Percentiles rank a stretch among this genome's conserved stretches.
Conservation (phyloP, 768 basidiomycete genomes). For the Pseudohyphozyma bogoriensis region DNA sequence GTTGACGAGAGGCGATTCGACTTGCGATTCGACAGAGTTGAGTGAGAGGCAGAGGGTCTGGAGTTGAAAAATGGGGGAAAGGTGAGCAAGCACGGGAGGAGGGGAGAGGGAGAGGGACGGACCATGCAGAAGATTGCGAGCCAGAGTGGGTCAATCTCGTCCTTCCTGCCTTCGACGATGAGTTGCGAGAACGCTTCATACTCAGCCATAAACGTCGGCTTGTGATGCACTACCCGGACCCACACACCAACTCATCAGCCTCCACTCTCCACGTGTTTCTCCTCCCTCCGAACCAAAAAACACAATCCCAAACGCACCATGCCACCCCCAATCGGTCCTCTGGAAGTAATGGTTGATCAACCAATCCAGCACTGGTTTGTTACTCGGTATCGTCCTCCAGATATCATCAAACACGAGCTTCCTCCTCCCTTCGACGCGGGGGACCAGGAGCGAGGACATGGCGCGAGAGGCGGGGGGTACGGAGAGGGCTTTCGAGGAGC, state of each 20-base stretch:
- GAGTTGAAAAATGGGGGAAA: too few relatives aligned
- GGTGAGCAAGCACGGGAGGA: neutral
- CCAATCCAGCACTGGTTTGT: slow-evolving; percentile 2
- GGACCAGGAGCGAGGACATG: slow-evolving; percentile 5
- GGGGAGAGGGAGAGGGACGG: neutral
- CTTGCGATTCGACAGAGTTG: slow-evolving; percentile 1
- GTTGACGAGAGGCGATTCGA: slow-evolving; percentile 1
- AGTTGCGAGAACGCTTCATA: slow-evolving; percentile 9
- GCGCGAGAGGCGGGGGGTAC: neutral
- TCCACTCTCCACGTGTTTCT: too few relatives aligned
- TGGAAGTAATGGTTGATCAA: slow-evolving; percentile 4
- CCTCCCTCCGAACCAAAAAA: too few relatives aligned
- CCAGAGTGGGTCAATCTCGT: slow-evolving; percentile 21
- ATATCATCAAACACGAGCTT: slow-evolving; percentile 8
- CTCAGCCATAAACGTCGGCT: slow-evolving; percentile 14
- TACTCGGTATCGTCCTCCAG: neutral
- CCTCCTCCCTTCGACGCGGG: neutral
- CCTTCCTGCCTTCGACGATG: neutral
- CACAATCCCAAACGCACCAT: neutral
- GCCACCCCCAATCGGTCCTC: slow-evolving; percentile 11
- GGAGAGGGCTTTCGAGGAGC: neutral
- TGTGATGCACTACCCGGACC: slow-evolving; percentile 16
- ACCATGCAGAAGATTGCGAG: slow-evolving; percentile 15
- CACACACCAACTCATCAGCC: neutral
- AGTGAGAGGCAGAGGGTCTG: slow-evolving; percentile 5